Conservation (phyloP, 139 green algal genomes). For the Chlorella sp. region DNA sequence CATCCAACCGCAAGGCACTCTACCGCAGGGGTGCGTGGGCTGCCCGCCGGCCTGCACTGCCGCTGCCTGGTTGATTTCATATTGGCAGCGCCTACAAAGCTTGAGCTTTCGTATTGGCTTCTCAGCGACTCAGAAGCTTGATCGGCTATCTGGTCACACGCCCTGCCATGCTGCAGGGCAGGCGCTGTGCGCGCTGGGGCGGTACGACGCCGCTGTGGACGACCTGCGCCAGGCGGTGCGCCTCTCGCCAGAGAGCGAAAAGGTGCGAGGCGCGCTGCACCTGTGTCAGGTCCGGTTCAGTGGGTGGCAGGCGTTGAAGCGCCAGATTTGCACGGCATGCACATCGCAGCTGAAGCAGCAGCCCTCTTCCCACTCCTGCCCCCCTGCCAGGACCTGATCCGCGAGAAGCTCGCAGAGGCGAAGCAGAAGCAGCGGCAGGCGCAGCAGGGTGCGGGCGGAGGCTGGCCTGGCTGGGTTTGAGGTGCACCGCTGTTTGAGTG, state of each 20-base stretch:
- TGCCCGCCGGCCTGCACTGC: neutral
- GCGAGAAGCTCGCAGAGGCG: conserved; percentile 40
- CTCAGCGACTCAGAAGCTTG: neutral
- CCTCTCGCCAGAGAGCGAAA: conserved; percentile 38
- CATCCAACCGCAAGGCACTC: conserved; percentile 52
- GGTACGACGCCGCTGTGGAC: neutral
- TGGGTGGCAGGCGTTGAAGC: too few relatives aligned
- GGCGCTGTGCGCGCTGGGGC: conserved; percentile 27
- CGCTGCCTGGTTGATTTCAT: too few relatives aligned
- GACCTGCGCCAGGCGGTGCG: conserved; percentile 40
- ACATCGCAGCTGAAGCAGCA: too few relatives aligned
- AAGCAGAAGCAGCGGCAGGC: conserved; percentile 27
- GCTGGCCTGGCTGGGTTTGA: neutral
- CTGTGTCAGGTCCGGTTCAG: too few relatives aligned
- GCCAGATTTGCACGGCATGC: too few relatives aligned
- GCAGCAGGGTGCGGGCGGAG: neutral
- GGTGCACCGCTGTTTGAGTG: neutral
- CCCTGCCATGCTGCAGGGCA: conserved; percentile 7
- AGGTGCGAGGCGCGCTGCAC: neutral
- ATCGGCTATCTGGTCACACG: neutral
- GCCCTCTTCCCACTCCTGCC: too few relatives aligned
- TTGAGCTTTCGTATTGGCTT: too few relatives aligned
- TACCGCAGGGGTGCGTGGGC: conserved; percentile 41
- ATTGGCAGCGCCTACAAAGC: too few relatives aligned
- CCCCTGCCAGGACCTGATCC: conserved; percentile 1